Conservation (phyloP, 192 early-diverging fungal genomes). For the Backusella tarrabulga region DNA sequence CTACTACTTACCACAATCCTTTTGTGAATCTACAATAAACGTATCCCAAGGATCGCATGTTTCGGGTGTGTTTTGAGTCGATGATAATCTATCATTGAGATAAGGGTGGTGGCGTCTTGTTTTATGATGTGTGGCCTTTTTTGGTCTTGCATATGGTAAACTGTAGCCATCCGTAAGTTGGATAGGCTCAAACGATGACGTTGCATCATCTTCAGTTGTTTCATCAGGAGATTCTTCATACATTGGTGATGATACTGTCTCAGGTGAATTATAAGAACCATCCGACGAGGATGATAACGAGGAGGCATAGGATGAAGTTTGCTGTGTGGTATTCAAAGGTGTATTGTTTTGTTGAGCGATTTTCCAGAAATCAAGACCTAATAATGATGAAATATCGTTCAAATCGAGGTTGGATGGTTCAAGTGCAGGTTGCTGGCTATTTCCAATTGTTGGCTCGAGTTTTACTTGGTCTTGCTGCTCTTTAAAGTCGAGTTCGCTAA, state of each 20-base stretch:
- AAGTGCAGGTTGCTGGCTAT: background rate
- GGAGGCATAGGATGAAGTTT: background rate
- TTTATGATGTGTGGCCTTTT: constrained; percentile 4
- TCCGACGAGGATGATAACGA: constrained; percentile 2
- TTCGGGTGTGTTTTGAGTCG: background rate
- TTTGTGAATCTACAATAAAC: background rate
- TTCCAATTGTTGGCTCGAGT: background rate
- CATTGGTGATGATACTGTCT: background rate
- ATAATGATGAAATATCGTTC: background rate
- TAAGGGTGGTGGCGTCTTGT: background rate
- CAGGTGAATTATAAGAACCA: background rate
- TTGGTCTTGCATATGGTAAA: background rate
- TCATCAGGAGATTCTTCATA: background rate
- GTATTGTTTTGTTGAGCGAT: constrained; percentile 12
- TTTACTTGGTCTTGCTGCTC: background rate
- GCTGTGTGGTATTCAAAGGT: background rate
- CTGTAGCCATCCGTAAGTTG: background rate
- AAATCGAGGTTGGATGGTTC: background rate
- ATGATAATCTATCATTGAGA: background rate
- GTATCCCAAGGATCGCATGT: constrained; percentile 1
- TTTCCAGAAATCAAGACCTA: constrained; percentile 14
- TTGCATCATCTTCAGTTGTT: background rate
- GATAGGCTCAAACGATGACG: constrained; percentile 2
- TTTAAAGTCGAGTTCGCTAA: background rate
- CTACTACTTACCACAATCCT: background rate